A percentile compares a stretch with the other conserved stretches of the same genome.
Evolutionary conservation across 2,329 filamentous ascomycete species (phyloP).

Genomic region (Botrytis sinoallii): DNA sequence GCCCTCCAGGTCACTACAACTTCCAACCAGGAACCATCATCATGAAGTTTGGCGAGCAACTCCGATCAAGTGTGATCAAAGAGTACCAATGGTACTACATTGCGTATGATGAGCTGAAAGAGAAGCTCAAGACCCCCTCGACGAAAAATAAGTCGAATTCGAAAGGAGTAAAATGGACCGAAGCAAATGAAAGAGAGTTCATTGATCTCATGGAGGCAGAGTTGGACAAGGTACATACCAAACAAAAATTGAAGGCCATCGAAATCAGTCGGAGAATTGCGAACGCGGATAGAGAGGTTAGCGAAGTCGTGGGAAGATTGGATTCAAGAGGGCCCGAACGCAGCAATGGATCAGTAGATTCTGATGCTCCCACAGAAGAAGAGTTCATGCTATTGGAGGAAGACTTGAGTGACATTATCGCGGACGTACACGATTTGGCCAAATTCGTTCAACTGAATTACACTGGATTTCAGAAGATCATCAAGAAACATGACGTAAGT

Average conservation of each 20-base stretch:
- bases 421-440: slow-evolving; percentile 94
- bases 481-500: slow-evolving; percentile 96
- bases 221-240: slow-evolving; percentile 95
- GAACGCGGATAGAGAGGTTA: slow-evolving; percentile 83
- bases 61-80: slow-evolving; percentile 91
- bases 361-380: slow-evolving; percentile 69
- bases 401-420: slow-evolving; percentile 95
- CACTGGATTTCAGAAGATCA: slow-evolving; percentile 98
- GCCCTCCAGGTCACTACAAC: slow-evolving; percentile 24
- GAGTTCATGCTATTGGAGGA: slow-evolving; percentile 93
- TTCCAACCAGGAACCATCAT: slow-evolving; percentile 50
- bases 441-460: slow-evolving; percentile 99
- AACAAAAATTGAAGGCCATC: slow-evolving; percentile 95
- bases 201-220: slow-evolving; percentile 83
- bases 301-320: slow-evolving; percentile 75
- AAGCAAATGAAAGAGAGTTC: slow-evolving; percentile 88
- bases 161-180: slow-evolving; percentile 71
- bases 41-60: slow-evolving; percentile 93
- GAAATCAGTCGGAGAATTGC: slow-evolving; percentile 92
- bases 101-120: slow-evolving; percentile 91
- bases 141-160: slow-evolving; percentile 46
- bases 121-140: slow-evolving; percentile 67
- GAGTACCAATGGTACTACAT: slow-evolving; percentile 99
- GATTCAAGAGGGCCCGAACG: slow-evolving; percentile 56
- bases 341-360: slow-evolving; percentile 33